Evolutionary conservation across 73 alveolate genomes (phyloP).

Genomic region (Effrenium voratum): DNA sequence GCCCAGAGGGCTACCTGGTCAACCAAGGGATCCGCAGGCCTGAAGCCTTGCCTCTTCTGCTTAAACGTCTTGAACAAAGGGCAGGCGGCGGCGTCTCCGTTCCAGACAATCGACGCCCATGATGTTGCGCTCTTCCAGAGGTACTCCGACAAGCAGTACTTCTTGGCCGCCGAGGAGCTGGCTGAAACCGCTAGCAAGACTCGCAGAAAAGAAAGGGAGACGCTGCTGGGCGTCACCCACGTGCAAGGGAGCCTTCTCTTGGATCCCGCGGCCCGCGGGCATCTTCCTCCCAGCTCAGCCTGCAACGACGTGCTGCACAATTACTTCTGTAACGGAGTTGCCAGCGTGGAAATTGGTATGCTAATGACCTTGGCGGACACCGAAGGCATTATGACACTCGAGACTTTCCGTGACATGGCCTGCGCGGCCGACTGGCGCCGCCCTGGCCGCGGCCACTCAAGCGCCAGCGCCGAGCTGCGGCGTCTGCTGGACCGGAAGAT

Average conservation of each 20-base stretch:
- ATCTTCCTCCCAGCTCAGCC: neutral
- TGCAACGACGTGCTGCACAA: conserved; percentile 11
- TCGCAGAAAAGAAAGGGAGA: neutral
- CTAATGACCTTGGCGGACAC: too few species aligned
- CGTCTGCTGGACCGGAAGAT: too few species aligned
- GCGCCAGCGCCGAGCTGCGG: too few species aligned
- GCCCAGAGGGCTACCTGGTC: conserved; percentile 50
- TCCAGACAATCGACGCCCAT: neutral
- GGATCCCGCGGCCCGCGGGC: neutral
- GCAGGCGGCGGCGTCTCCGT: neutral
- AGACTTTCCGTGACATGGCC: too few species aligned
- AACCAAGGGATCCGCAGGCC: neutral
- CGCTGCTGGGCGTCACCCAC: neutral
- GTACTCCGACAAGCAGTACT: neutral
- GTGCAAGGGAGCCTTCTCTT: neutral
- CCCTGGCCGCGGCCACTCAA: too few species aligned
- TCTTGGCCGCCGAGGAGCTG: neutral
- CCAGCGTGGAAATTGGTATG: neutral
- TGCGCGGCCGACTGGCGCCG: too few species aligned
- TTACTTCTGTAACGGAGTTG: conserved; percentile 17
- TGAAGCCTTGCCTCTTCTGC: conserved; percentile 35
- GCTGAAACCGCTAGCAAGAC: neutral
- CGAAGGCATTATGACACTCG: too few species aligned
- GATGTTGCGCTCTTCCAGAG: neutral
- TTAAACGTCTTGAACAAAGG: neutral